Base-by-base conservation (phyloP, 148 eudicot species). In the Dianthus caryophyllus region DNA sequence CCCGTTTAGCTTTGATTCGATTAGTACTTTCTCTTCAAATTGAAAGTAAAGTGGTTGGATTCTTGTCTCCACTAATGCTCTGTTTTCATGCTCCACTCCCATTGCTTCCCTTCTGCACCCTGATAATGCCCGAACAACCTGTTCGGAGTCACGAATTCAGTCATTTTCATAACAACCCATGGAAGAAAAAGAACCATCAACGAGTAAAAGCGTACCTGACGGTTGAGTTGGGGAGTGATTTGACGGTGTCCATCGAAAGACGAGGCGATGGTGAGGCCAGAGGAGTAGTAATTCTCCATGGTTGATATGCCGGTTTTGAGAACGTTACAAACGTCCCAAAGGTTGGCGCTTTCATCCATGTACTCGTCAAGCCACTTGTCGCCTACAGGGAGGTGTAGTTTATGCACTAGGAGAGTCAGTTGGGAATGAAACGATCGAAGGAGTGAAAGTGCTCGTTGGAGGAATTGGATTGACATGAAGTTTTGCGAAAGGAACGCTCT, bases 351-450 rank as follows among this genome's bases (percentile, higher is more conserved):
- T 65, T 86, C 91, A 49, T 84, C 88, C 91, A 86, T 86, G 84
- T 86, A 86, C 57, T 86, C 91, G 63, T 86, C 91, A 6, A 86
- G 88, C 91, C 91, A 86, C 49, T 86, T 86, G 21, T 84, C 91
- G 4, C 91, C 91, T 0, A 82, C 79, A 5, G 91, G 86, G 36
- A 86, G 77, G 43, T 86, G 88, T 9, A 86, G 88, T 55, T 84
- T 86, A 17, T 84, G 91, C 30, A 86, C 91, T 7, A 86, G 73
- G 14, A 80, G 79, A 41, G 84, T 82, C 27, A 84, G 24, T 64
- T 86, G 88, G 27, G 91, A 69, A 18, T 86, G 91, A 48, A 74
- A 86, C 27, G 91, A 84, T 78, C 88, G 55, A 14, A 86, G 81
- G 9, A 78, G 79, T 15, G 88, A 84, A 48, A 86, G 80, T 3